Conservation (phyloP, 306 rosid species). For the Gleditsia sinensis region DNA sequence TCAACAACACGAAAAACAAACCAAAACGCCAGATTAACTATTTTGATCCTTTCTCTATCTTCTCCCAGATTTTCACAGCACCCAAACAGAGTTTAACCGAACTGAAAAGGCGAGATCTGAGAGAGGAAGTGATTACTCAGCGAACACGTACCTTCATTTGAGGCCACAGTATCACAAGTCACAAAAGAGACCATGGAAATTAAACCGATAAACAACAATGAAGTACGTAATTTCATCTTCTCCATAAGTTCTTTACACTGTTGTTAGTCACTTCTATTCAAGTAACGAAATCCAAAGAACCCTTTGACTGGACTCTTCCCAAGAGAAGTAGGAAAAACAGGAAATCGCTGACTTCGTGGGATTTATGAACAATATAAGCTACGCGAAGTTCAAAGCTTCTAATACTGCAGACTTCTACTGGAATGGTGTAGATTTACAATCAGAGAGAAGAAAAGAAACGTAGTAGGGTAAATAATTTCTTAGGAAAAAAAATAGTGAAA, state of each 20-base stretch:
- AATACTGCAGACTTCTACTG: slow-evolving; percentile 35
- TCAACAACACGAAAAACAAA: neutral
- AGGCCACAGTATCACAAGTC: slow-evolving; percentile 46
- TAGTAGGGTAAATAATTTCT: neutral
- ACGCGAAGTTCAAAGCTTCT: slow-evolving; percentile 39
- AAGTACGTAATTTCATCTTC: slow-evolving; percentile 63
- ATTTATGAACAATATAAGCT: slow-evolving; percentile 33
- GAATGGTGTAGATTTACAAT: slow-evolving; percentile 20
- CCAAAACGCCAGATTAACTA: slow-evolving; percentile 24
- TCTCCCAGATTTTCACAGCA: slow-evolving; percentile 29
- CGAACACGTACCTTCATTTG: slow-evolving; percentile 69
- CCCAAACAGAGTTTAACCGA: slow-evolving; percentile 35
- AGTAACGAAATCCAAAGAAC: slow-evolving; percentile 37
- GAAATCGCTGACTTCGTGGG: slow-evolving; percentile 17
- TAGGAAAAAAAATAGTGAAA: slow-evolving; percentile 16
- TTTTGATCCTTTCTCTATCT: slow-evolving; percentile 10
- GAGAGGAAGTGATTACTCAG: slow-evolving; percentile 29
- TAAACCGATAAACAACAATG: slow-evolving; percentile 56
- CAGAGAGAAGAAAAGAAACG: slow-evolving; percentile 19
- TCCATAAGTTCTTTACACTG: slow-evolving; percentile 16
- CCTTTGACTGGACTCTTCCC: slow-evolving; percentile 8
- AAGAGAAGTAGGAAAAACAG: slow-evolving; percentile 35
- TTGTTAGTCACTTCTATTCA: slow-evolving; percentile 1
- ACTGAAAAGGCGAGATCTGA: slow-evolving; percentile 60
- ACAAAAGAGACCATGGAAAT: slow-evolving; percentile 52